Evolutionary conservation across 1,284 basidiomycete species (phyloP), one percentile per base, ranked within the genome.

Genomic region (Malassezia restricta): DNA sequence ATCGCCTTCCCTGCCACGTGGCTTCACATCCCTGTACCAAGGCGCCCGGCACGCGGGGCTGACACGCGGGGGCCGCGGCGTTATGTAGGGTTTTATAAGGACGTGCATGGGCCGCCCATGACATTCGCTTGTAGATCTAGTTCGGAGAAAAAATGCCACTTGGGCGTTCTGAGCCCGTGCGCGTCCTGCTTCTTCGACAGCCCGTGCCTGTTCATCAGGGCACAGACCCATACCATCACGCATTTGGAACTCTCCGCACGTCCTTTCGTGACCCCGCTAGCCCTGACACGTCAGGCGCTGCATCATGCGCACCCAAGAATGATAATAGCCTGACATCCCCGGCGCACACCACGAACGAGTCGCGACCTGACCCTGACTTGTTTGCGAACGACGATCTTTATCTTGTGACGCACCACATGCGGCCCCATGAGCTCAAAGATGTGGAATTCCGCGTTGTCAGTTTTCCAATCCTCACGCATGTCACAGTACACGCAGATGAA

Each of bases 151-250:
- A 24, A 24, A 24, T 24, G 20, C 20, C 2, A 4, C 20, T 24
- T 2, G 20, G 20, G 20, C 33, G 33, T 12, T 35, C 33, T 12
- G 15, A 35, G 33, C 33, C 33, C 11, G 33, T 35, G 28, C 60
- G 63, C 6, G 51, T 70, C 11, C 54, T 72, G 29, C 61, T 72
- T 17, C 47, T 71, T 30, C 60, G 69, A 40, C 64, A 65, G 28
- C 68, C 69, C 6, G 58, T 70, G 8, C 56, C 68, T 24, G 55
- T 66, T 44, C 43, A 54, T n/a, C 58, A 64, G 31, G 69, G 69
- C 41, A 72, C 69, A 8, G 69, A 72, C 51, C 63, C 69, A 1
- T 72, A 68, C 35, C 69, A 72, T 41, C 68, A 72, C 47, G 59
- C 62, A 37, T 72, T 72, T 47, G 69, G 69, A 3, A 53, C 66